Percentiles rank a stretch among this genome's conserved stretches.
These are phyloP conservation scores for Lanmaoa rubissima DNA, from an alignment of 768 basidiomycete genomes.

Conservation along the genomic window DNA sequence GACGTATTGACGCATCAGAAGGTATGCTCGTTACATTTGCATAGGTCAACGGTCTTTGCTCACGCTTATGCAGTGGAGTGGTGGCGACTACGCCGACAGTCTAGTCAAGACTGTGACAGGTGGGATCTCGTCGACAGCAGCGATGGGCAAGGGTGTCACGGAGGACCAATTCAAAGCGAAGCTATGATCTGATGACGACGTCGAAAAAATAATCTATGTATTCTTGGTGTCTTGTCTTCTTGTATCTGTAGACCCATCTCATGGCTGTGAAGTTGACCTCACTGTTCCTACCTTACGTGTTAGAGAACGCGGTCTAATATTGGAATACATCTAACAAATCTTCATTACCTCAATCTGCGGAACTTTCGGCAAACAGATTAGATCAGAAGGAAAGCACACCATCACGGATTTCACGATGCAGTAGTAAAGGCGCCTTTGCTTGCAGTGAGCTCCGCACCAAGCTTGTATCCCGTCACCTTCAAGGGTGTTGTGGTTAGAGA, in stretches of 20 bases:
- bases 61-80: slow-evolving; percentile 70
- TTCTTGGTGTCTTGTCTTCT: slow-evolving; percentile 3
- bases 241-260: slow-evolving; percentile 2
- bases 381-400: not conserved
- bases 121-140: slow-evolving; percentile 94
- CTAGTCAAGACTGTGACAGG: slow-evolving; percentile 96
- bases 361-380: not conserved
- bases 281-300: not conserved
- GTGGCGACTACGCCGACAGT: slow-evolving; percentile 89
- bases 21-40: slow-evolving; percentile 42
- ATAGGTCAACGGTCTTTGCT: slow-evolving; percentile 12
- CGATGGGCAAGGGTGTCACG: slow-evolving; percentile 98
- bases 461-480: slow-evolving; percentile 61
- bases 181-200: slow-evolving; percentile 34
- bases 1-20: slow-evolving; percentile 98
- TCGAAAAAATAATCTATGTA: not conserved
- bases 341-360: not conserved
- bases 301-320: not conserved
- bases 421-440: slow-evolving; percentile 54
- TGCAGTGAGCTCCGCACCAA: slow-evolving; percentile 73
- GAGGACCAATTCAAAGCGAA: slow-evolving; percentile 76
- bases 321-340: slow-evolving; percentile 5
- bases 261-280: not conserved
- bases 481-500: not conserved
- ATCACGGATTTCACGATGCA: slow-evolving; percentile 19